A percentile compares a stretch with the other conserved stretches of the same genome.
Evolutionary conservation across 2,329 filamentous ascomycete species (phyloP).

Genomic region (Cytospora paraplurivora): DNA sequence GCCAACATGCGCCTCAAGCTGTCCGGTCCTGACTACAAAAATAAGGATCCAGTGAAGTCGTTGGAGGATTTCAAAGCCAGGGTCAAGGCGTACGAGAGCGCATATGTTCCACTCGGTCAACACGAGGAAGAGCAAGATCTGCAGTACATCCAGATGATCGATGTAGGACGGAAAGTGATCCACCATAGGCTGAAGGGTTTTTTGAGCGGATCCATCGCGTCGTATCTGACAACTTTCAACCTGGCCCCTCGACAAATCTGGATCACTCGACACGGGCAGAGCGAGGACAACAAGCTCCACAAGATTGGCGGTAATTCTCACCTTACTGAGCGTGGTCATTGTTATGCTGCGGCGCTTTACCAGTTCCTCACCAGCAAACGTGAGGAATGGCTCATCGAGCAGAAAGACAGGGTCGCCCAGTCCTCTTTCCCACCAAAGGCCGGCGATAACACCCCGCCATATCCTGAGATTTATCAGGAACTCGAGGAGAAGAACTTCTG

Average conservation of each 20-base stretch:
- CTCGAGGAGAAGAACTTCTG: constrained; percentile 87
- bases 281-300: constrained; percentile 79
- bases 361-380: constrained; percentile 82
- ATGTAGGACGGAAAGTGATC: constrained; percentile 92
- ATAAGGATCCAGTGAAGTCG: constrained; percentile 84
- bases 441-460: constrained; percentile 91
- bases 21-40: constrained; percentile 92
- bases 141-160: constrained; percentile 97
- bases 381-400: constrained; percentile 78
- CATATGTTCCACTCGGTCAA: constrained; percentile 85
- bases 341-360: constrained; percentile 78
- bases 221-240: constrained; percentile 96
- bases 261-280: constrained; percentile 96
- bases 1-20: constrained; percentile 97
- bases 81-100: constrained; percentile 90
- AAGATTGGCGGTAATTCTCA: constrained; percentile 91
- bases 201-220: constrained; percentile 86
- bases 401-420: constrained; percentile 74
- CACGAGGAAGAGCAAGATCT: constrained; percentile 89
- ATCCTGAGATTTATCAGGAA: constrained; percentile 76
- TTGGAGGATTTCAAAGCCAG: constrained; percentile 90
- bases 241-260: constrained; percentile 94
- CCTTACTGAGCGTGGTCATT: constrained; percentile 76
- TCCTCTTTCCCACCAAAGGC: constrained; percentile 86
- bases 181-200: constrained; percentile 91